Percentiles rank a stretch among this genome's conserved stretches.
Evolutionary conservation across 1,284 basidiomycete genomes (phyloP).

Genomic region (Cutaneotrichosporon sp.): DNA sequence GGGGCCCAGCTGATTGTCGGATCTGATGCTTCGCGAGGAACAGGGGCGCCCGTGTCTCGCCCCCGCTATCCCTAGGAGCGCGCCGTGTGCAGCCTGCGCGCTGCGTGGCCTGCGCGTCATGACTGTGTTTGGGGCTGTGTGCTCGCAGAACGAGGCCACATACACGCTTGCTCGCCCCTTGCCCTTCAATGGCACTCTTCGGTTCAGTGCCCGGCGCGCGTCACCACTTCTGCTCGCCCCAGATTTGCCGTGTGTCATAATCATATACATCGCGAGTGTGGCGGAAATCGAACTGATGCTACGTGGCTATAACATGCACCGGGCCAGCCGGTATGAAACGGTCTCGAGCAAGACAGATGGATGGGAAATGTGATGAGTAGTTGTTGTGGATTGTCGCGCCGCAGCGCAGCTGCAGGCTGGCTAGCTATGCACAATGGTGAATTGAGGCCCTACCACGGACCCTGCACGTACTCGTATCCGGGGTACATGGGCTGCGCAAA

Average conservation of each 20-base stretch:
- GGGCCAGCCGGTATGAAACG: constrained; percentile 8
- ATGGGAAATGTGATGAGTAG: neutral
- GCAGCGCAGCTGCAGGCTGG: constrained; percentile 4
- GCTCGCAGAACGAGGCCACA: no score
- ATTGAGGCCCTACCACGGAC: constrained; percentile 16
- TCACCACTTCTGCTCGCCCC: no score
- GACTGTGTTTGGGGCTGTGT: no score
- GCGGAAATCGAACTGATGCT: constrained; percentile 9
- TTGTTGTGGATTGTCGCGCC: neutral
- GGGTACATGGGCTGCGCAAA: constrained; percentile 12
- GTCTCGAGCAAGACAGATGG: constrained; percentile 3
- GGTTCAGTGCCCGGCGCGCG: no score
- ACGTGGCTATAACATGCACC: constrained; percentile 13
- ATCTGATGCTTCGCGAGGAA: neutral
- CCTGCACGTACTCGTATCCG: constrained; percentile 20
- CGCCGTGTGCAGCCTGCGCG: no score
- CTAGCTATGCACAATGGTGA: constrained; percentile 1
- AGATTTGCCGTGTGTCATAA: constrained; percentile 8
- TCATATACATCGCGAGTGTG: constrained; percentile 18
- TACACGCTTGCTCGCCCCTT: neutral
- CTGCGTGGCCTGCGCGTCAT: no score
- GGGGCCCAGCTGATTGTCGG: no score
- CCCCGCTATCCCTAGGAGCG: no score
- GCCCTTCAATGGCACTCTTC: neutral
- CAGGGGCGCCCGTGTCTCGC: neutral